Base-by-base conservation (phyloP, 768 basidiomycete species). In the Pleurotus ostreatus region DNA sequence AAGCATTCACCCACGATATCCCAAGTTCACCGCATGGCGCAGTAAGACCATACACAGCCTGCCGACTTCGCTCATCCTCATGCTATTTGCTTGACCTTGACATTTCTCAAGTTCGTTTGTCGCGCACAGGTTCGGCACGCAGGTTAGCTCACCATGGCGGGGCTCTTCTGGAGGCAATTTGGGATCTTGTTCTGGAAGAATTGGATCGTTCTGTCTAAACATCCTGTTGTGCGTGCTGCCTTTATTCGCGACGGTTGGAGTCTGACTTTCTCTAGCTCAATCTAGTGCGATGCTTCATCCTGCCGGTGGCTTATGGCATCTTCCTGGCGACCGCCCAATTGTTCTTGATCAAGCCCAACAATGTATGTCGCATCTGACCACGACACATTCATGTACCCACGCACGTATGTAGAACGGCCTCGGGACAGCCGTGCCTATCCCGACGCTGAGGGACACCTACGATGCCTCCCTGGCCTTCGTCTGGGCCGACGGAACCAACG, bases 401-500 rank as follows among this genome's bases (percentile, higher is more conserved):
- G 30, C 11, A 34, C 11, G 30, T 11, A 2, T 34, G 34, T 57
- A 89, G 86, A 83, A 79, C 68, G 87, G 86, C 30, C 65, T 89
- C n/a, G 88, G 86, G 4, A 65, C 75, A 25, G 74, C 85, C 0
- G 67, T 75, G 3, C 78, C 82, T 5, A 74, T 88, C 12, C 71
- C 68, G 41, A 61, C 74, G 46, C 68, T 89, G 5, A 63, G 71
- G 26, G 67, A 71, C 38, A 73, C 75, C 57, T 88, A 84, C 59
- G 79, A 84, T 55, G 78, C 77, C 9, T 78, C 79, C 12, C 68
- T 76, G 20, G 55, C 77, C 2, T 67, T 89, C 3, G 64, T 87
- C 56, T 92, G 90, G 90, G 80, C 82, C 0, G 88, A 90, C 62
- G 78, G 74, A 11, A 88, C 87, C 2, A 76, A 81, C 56, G 80